Base-by-base conservation (phyloP, 495 filamentous ascomycete species). In the Baudoinia panamericana region DNA sequence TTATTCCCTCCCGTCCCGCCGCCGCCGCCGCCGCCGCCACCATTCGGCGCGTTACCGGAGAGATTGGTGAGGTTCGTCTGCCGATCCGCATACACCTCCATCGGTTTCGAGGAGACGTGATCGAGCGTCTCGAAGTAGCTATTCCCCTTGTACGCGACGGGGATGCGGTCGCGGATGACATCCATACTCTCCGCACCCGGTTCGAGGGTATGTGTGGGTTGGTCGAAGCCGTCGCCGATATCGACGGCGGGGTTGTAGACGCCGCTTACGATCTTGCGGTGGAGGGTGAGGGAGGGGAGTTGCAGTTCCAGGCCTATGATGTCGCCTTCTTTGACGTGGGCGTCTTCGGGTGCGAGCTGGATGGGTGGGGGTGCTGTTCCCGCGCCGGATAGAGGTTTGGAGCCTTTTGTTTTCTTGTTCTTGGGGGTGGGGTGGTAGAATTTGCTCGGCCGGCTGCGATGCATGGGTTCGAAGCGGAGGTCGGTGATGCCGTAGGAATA, bases 401-500 rank as follows among this genome's bases (percentile, higher is more conserved):
- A 61, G 39, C 30, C 30, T 43, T 63, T 62, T n/a, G 45, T 23
- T 26, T 54, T 51, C 30, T 57, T 59, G n/a, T n/a, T n/a, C n/a
- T n/a, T n/a, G n/a, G n/a, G n/a, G n/a, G n/a, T n/a, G 13, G 60
- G 40, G n/a, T 54, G 79, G 50, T 84, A 84, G 60, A 93, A 90
- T 51, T 84, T 80, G 48, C 83, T 80, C 10, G 88, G 85, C 23
- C 90, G 78, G 41, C 88, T 95, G 64, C 87, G 82, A 61, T 92
- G 86, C 17, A 94, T 80, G 33, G 90, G 88, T 55, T 96, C 84
- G 8, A 88, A 87, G 10, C 75, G 71, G 10, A 84, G 75, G 54
- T 96, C 92, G 16, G 87, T 77, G 39, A 99, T 71, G 15, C 83
- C 92, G 56, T 99, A 99, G 32, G 85, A 90, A 58, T 96, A 96